Conservation (phyloP, 371 early-diverging fungal species). For the Apophysomyces sp. region DNA sequence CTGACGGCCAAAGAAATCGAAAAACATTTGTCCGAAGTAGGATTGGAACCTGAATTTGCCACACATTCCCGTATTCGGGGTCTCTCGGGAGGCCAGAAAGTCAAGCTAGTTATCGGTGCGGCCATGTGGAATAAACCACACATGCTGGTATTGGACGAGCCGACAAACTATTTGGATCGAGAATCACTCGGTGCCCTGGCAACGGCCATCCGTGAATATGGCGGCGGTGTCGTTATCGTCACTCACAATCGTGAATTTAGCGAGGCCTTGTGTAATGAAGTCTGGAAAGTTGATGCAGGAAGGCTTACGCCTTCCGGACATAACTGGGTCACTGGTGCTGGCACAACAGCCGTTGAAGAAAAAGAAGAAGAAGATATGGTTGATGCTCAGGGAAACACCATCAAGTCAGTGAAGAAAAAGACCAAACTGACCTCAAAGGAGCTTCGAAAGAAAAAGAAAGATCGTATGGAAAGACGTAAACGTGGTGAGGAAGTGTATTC, state of each 20-base stretch:
- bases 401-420: constrained; percentile 42
- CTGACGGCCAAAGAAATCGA: constrained; percentile 64
- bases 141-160: constrained; percentile 85
- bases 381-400: constrained; percentile 43
- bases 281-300: constrained; percentile 73
- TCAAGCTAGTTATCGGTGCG: constrained; percentile 81
- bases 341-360: constrained; percentile 29
- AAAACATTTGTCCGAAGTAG: constrained; percentile 67
- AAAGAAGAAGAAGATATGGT: constrained; percentile 36
- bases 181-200: constrained; percentile 73
- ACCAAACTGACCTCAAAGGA: constrained; percentile 43
- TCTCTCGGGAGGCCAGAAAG: constrained; percentile 89
- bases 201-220: constrained; percentile 61
- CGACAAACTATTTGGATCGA: constrained; percentile 80
- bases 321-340: constrained; percentile 47
- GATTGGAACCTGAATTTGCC: constrained; percentile 68
- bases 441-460: constrained; percentile 51
- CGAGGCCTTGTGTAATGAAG: constrained; percentile 64
- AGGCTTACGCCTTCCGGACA: constrained; percentile 46
- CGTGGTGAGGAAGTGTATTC: constrained; percentile 42
- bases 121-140: constrained; percentile 85
- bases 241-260: constrained; percentile 73
- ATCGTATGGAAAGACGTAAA: constrained; percentile 47
- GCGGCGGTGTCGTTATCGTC: constrained; percentile 74
- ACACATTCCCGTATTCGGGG: constrained; percentile 80